Conservation (phyloP, 2,329 filamentous ascomycete species). For the Botrytis pseudocinerea region DNA sequence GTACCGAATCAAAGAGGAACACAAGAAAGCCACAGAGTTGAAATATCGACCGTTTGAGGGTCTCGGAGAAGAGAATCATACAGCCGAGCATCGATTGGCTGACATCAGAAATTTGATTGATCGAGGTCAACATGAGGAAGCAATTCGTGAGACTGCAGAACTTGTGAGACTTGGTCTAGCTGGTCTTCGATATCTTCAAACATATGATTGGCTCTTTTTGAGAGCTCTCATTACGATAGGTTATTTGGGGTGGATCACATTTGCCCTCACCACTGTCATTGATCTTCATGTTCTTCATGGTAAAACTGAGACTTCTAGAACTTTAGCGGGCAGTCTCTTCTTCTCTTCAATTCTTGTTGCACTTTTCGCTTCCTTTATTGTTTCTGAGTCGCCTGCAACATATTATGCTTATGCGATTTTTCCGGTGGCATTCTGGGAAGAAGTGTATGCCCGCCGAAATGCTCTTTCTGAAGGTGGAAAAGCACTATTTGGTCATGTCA, state of each 20-base stretch:
- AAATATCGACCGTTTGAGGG: constrained; percentile 74
- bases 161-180: constrained; percentile 76
- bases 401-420: constrained; percentile 95
- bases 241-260: constrained; percentile 94
- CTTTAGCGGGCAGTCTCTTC: constrained; percentile 56
- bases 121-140: constrained; percentile 66
- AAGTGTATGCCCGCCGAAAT: constrained; percentile 76
- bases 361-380: constrained; percentile 75
- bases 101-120: constrained; percentile 70
- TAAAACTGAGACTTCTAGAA: constrained; percentile 63
- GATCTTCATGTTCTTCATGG: constrained; percentile 83
- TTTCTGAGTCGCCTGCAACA: constrained; percentile 75
- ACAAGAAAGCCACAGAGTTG: constrained; percentile 74
- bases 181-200: constrained; percentile 90
- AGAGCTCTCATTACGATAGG: constrained; percentile 84
- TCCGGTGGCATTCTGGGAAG: constrained; percentile 94
- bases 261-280: constrained; percentile 83
- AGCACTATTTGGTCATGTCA: constrained; percentile 68
- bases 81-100: constrained; percentile 65
- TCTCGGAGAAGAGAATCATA: constrained; percentile 66
- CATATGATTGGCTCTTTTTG: constrained; percentile 97
- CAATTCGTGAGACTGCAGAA: constrained; percentile 74
- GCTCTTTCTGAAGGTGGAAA: constrained; percentile 67
- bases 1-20: constrained; percentile 89
- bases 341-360: constrained; percentile 76